Evolutionary conservation across 2,329 filamentous ascomycete species (phyloP), one percentile per base, ranked within the genome.

Genomic region (Fusarium equiseti): DNA sequence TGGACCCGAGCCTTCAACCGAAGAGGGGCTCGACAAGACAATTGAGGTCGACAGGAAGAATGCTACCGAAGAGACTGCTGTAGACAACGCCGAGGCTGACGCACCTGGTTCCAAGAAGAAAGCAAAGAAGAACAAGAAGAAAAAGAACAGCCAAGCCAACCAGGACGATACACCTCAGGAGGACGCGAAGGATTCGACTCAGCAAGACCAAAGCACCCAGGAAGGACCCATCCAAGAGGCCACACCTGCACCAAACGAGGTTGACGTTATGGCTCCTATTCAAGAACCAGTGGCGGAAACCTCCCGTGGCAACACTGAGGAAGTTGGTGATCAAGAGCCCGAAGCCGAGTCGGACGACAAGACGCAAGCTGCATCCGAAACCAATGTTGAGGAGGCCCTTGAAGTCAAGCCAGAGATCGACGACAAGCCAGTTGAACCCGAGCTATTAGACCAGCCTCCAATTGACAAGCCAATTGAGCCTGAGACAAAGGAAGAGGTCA

Each of bases 121-220:
- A 64, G 66, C 45, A 38, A 79, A 79, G 68, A 80, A 78, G 58
- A 79, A 77, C 55, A 79, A 79, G 68, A 78, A 81, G 66, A 80
- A 68, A 52, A 75, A 69, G 66, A 70, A 68, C 63, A 46, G 44
- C 13, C 65, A 72, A 46, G 45, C 56, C 26, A 53, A 18, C 12
- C 58, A 59, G n/a, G 60, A 66, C 16, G 71, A 70, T 22, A 20
- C 49, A 12, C 22, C 16, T 8, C 40, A 59, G n/a, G 44, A 63
- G 8, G 69, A 60, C 20, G 15, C 26, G 15, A 64, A 54, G 8
- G 46, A 72, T n/a, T 35, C 45, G 16, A 46, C 26, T n/a, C 38
- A 38, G 24, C 35, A 58, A 29, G 32, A 50, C 12, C 45, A 73
- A n/a, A 26, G 22, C 20, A 35, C 29, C 13, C n/a, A 64, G 32